Conservation (phyloP, 805 yeast genomes). For the Danielozyma ontarioensis region DNA sequence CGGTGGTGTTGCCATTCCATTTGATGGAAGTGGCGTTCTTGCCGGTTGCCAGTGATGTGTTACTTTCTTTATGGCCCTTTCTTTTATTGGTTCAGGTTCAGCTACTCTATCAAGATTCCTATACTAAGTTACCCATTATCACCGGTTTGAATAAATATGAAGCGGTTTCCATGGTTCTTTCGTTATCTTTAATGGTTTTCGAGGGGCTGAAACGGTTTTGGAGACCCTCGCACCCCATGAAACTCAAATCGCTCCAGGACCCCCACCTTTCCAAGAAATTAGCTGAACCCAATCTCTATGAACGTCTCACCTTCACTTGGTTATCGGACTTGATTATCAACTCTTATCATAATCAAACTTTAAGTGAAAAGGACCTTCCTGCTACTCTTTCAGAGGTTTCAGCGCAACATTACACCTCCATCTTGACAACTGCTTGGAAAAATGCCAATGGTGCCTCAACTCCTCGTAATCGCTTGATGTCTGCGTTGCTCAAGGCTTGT, state of each 20-base stretch:
- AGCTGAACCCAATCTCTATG: conserved; percentile 28
- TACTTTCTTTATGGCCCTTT: conserved; percentile 27
- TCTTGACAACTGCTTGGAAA: conserved; percentile 9
- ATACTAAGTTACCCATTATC: conserved; percentile 19
- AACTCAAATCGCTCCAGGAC: conserved; percentile 18
- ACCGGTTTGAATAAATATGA: neutral
- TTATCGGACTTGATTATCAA: conserved; percentile 41
- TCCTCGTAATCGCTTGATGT: neutral
- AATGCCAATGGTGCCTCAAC: conserved; percentile 1
- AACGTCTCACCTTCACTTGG: conserved; percentile 42
- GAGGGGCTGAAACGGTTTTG: conserved; percentile 30
- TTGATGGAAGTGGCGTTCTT: conserved; percentile 16
- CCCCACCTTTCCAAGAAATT: conserved; percentile 13
- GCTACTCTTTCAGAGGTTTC: conserved; percentile 1
- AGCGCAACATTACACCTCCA: conserved; percentile 6
- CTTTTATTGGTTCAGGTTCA: conserved; percentile 11
- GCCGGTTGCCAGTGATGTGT: conserved; percentile 15
- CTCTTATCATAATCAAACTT: conserved; percentile 32
- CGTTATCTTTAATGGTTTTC: conserved; percentile 27
- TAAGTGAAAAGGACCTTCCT: conserved; percentile 16
- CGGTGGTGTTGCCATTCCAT: conserved; percentile 22
- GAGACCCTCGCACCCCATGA: conserved; percentile 38
- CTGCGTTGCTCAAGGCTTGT: conserved; percentile 2
- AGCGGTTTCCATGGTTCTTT: conserved; percentile 13
- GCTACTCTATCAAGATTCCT: conserved; percentile 21